Conservation (phyloP, 2,329 filamentous ascomycete species). For the Alternaria brassicae region DNA sequence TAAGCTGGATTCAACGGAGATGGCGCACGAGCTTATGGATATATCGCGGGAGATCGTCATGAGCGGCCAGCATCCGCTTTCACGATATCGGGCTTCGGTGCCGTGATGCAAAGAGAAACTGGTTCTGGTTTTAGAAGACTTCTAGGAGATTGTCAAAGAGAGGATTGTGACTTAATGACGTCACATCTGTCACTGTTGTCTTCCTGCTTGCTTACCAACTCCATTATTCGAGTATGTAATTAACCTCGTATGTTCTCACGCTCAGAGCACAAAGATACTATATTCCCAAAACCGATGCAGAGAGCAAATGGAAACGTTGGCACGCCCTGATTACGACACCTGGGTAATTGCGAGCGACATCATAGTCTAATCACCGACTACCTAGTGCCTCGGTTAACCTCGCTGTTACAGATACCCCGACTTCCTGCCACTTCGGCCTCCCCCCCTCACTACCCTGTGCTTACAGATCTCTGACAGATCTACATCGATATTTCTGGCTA, state of each 20-base stretch:
- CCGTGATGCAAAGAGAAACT: background rate
- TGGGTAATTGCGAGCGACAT: background rate
- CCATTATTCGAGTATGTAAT: background rate
- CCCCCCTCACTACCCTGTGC: background rate
- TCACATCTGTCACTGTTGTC: background rate
- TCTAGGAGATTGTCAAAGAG: background rate
- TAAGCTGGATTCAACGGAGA: background rate
- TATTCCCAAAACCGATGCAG: too few species aligned
- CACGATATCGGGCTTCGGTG: background rate
- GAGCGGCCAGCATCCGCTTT: background rate
- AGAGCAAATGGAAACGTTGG: background rate
- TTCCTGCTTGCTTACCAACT: background rate
- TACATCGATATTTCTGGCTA: slow-evolving; percentile 2
- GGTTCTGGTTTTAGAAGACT: background rate
- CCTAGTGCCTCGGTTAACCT: background rate
- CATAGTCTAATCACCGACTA: background rate
- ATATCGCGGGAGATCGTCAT: slow-evolving; percentile 9
- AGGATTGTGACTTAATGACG: too few species aligned
- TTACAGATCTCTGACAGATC: slow-evolving; percentile 9
- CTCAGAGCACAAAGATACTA: background rate
- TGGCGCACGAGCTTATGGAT: background rate
- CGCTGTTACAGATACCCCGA: background rate
- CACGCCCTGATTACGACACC: too few species aligned
- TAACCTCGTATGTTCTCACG: background rate
- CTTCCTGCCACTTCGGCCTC: background rate